A percentile compares a stretch with the other conserved stretches of the same genome.
These are phyloP conservation scores for Hibiscus trionum DNA, from an alignment of 345 rosid genomes.

Conservation along the genomic window DNA sequence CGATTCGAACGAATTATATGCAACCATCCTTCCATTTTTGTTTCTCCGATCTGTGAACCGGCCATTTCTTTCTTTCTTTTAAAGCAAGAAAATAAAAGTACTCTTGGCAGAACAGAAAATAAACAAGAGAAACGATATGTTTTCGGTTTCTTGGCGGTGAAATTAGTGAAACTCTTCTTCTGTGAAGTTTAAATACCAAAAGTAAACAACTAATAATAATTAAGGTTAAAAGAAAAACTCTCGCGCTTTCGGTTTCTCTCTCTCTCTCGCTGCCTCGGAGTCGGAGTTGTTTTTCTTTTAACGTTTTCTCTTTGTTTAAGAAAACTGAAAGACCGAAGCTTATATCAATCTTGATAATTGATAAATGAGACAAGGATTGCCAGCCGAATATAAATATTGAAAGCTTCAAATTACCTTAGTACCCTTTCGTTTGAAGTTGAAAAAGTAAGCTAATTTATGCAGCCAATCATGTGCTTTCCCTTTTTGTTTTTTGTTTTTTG, in stretches of 20 bases:
- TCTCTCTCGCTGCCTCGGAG: background rate
- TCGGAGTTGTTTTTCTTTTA: background rate
- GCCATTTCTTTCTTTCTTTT: conserved; percentile 26
- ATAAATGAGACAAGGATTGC: conserved; percentile 20
- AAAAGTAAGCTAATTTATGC: background rate
- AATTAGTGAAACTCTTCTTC: background rate
- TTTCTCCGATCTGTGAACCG: conserved; percentile 26
- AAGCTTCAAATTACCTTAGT: background rate
- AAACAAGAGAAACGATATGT: background rate
- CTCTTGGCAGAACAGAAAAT: background rate
- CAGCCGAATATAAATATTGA: conserved; percentile 13
- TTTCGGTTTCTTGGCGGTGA: background rate
- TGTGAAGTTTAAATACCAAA: conserved; percentile 14
- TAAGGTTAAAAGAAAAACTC: background rate
- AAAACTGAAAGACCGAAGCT: conserved; percentile 5
- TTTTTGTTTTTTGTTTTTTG: background rate
- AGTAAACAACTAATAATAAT: too few species aligned
- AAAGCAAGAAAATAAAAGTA: conserved; percentile 20
- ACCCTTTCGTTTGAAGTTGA: conserved; percentile 10
- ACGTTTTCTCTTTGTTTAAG: conserved; percentile 10
- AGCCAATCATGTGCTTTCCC: background rate
- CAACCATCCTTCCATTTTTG: conserved; percentile 87
- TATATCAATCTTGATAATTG: background rate
- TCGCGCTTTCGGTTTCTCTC: background rate
- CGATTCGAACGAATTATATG: conserved; percentile 65